phyloP scores from a whole-genome alignment of 345 rosid genomes.

The Orychophragmus violaceus region DNA sequence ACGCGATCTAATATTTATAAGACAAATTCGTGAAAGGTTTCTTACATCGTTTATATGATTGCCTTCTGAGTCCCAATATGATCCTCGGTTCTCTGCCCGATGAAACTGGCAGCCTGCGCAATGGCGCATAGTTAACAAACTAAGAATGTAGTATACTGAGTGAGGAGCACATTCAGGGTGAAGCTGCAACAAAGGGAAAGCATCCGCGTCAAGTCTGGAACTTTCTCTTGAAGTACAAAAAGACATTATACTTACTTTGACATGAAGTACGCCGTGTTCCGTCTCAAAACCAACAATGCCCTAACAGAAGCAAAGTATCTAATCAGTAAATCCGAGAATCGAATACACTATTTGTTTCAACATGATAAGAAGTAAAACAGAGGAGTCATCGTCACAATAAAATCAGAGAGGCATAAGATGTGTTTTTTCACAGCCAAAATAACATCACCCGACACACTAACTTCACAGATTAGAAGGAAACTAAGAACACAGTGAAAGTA shows the following conservation, averaged over 20 bases:
- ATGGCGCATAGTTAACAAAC: constrained; percentile 62
- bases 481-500: neutral
- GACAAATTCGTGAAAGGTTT: neutral
- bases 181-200: constrained; percentile 48
- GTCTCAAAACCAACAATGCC: constrained; percentile 86
- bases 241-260: constrained; percentile 52
- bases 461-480: neutral
- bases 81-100: constrained; percentile 78
- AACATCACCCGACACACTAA: neutral
- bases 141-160: constrained; percentile 80
- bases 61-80: constrained; percentile 75
- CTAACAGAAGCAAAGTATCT: constrained; percentile 32
- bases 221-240: neutral
- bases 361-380: neutral
- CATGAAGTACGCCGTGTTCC: constrained; percentile 64
- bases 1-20: neutral
- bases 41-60: constrained; percentile 41
- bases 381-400: neutral
- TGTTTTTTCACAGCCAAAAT: neutral
- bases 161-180: constrained; percentile 90
- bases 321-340: neutral
- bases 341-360: neutral
- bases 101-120: constrained; percentile 88
- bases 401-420: neutral
- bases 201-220: neutral